Base-by-base conservation (phyloP, 2,329 filamentous ascomycete species). In the Sphaerostilbella broomeana region DNA sequence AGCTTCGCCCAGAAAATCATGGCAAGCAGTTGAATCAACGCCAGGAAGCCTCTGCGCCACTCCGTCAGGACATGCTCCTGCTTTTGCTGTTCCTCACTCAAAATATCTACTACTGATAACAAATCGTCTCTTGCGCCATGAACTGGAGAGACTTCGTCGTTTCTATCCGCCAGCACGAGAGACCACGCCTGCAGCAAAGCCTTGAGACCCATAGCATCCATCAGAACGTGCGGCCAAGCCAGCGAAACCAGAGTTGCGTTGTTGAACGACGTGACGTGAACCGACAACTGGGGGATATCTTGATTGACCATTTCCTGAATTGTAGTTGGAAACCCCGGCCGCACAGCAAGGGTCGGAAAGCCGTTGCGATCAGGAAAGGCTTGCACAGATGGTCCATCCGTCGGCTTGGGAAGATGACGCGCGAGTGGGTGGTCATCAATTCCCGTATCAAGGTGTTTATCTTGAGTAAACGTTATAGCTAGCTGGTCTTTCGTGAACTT, bases 141-240 rank as follows among this genome's bases (percentile, higher is more conserved):
- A 40, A 40, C n/a, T 2, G 31, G 25, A 9, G 31, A 31, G 4
- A 40, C 38, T 12, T 30, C 38, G 12, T 40, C 38, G n/a, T 30
- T 30, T n/a, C 16, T 35, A 12, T 31, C 38, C 6, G 38, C 38
- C 9, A 40, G 12, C 1, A 40, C 31, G 12, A 40, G 38, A 18
- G 34, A 31, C 38, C 38, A 40, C 6, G 38, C 38, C 3, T 40
- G 28, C 1, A 40, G 12, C 15, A 40, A 17, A 15, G 38, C 30
- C 38, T 29, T 29, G 24, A 40, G 38, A 1, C 38, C 38, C 4
- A 25, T 25, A 24, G 35, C 30, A 16, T 40, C 38, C 7, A 24
- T 35, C 17, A 24, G 6, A 6, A 18, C 9, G 16, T 40, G 38
- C 10, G 22, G 34, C 24, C 34, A 40, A 4, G 1, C 35, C 24